Conservation (phyloP, 2,329 filamentous ascomycete genomes). For the Domatiomyces catenatus region DNA sequence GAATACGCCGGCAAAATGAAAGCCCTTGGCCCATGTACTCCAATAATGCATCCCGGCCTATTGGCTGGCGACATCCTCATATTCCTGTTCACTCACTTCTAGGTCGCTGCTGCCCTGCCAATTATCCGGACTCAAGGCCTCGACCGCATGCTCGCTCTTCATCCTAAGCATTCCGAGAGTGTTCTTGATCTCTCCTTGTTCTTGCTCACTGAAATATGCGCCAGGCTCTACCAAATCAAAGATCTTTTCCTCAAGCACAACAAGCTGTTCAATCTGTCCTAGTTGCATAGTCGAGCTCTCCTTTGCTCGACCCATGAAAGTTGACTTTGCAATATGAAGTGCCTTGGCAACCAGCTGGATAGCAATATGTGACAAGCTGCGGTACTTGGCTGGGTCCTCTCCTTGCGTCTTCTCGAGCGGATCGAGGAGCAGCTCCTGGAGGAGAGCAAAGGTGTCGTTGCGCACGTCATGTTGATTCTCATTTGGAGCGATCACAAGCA, state of each 20-base stretch:
- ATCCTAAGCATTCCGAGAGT: slow-evolving; percentile 5
- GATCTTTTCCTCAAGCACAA: slow-evolving; percentile 11
- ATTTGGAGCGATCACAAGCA: slow-evolving; percentile 37
- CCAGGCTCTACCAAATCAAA: slow-evolving; percentile 10
- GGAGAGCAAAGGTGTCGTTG: slow-evolving; percentile 28
- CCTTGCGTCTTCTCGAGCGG: slow-evolving; percentile 19
- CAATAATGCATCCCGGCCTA: not conserved
- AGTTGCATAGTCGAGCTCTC: slow-evolving; percentile 6
- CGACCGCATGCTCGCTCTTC: slow-evolving; percentile 9
- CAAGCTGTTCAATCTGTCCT: slow-evolving; percentile 12
- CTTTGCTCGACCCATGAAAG: slow-evolving; percentile 8
- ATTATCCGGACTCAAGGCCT: slow-evolving; percentile 12
- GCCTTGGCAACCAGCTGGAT: slow-evolving; percentile 8
- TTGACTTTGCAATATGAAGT: slow-evolving; percentile 4
- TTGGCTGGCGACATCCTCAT: slow-evolving; percentile 9
- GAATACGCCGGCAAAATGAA: not conserved
- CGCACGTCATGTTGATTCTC: slow-evolving; percentile 26
- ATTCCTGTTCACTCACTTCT: slow-evolving; percentile 11
- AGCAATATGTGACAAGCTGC: slow-evolving; percentile 2
- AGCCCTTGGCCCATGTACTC: not conserved
- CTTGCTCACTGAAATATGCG: slow-evolving; percentile 8
- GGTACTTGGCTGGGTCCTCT: slow-evolving; percentile 10
- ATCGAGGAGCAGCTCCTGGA: slow-evolving; percentile 29
- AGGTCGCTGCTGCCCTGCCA: slow-evolving; percentile 14
- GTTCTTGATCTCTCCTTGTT: slow-evolving; percentile 4